Conservation (phyloP, 2,329 filamentous ascomycete genomes). For the Penicillium sumatraense region DNA sequence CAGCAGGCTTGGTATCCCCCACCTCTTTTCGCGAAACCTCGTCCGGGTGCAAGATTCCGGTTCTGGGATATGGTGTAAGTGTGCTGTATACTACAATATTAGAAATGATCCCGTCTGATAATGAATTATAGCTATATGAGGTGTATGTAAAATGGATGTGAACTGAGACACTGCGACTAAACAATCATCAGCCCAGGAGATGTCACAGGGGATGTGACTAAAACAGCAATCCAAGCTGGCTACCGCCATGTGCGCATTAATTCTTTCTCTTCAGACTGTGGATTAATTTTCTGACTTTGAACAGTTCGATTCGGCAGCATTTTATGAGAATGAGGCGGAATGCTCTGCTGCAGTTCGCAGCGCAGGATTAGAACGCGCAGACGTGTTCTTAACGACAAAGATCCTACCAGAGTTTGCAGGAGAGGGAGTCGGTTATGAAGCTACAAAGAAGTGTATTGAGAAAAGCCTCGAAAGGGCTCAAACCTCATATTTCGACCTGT, state of each 20-base stretch:
- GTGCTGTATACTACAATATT: too few relatives aligned
- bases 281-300: too few relatives aligned
- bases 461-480: slow-evolving; percentile 65
- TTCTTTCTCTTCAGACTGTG: not conserved
- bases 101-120: too few relatives aligned
- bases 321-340: slow-evolving; percentile 63
- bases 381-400: slow-evolving; percentile 68
- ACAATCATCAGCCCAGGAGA: slow-evolving; percentile 58
- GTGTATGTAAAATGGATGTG: too few relatives aligned
- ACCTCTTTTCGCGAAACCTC: too few relatives aligned
- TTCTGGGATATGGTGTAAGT: too few relatives aligned
- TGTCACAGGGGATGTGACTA: slow-evolving; percentile 61
- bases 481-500: slow-evolving; percentile 69
- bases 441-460: slow-evolving; percentile 66
- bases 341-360: slow-evolving; percentile 58
- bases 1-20: too few relatives aligned
- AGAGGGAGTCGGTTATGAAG: slow-evolving; percentile 70
- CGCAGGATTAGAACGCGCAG: slow-evolving; percentile 56
- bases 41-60: too few relatives aligned
- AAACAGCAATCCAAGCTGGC: slow-evolving; percentile 60
- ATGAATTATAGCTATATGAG: too few relatives aligned
- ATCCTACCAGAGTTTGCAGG: slow-evolving; percentile 54
- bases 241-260: slow-evolving; percentile 57
- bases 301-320: slow-evolving; percentile 62
- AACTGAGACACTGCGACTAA: too few relatives aligned